Evolutionary conservation across 2,329 filamentous ascomycete genomes (phyloP), one percentile per base, ranked within the genome.

Genomic region (Tolypocladium tropicale): DNA sequence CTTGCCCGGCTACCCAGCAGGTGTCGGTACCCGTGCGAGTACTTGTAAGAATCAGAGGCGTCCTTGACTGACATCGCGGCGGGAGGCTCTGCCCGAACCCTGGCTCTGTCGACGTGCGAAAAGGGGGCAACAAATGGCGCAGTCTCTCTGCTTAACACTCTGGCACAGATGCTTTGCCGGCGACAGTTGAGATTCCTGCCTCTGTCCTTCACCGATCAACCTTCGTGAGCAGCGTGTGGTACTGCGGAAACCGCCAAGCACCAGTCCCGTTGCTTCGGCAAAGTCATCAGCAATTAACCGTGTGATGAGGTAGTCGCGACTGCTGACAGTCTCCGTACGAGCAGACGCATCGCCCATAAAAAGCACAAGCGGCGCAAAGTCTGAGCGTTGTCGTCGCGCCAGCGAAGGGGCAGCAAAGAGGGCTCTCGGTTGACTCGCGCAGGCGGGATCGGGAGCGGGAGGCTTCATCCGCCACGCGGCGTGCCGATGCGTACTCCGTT

Each of bases 401-500:
- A n/a, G 25, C 43, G 46, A 49, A 32, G 32, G 16, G 46, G 25
- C 25, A 6, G 30, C 43, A 9, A 16, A 48, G 14, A 48, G 16
- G 18, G 21, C 41, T 43, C 41, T 43, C 37, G 41, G 21, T 23
- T 25, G 41, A 43, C 18, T 49, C 51, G 23, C 34, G 23, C 25
- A 34, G 34, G 41, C 51, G 51, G 51, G 51, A 53, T 53, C 51
- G 51, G 51, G 34, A 39, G 34, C 51, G 51, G 51, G 51, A 53
- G 51, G 51, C 51, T 53, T 53, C 51, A 53, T 37, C 21, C 53
- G 25, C 53, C 34, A 50, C 56, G 54, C 52, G 49, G 37, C 43
- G 50, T 51, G 33, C 54, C 37, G 21, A 30, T 37, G 51, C 14
- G 37, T 30, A 10, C 25, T n/a, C 41, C 46, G 28, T 49, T n/a